These are phyloP conservation scores for Zasmidium citrigriseum DNA, from an alignment of 2,329 filamentous ascomycete genomes.

Conservation along the genomic window DNA sequence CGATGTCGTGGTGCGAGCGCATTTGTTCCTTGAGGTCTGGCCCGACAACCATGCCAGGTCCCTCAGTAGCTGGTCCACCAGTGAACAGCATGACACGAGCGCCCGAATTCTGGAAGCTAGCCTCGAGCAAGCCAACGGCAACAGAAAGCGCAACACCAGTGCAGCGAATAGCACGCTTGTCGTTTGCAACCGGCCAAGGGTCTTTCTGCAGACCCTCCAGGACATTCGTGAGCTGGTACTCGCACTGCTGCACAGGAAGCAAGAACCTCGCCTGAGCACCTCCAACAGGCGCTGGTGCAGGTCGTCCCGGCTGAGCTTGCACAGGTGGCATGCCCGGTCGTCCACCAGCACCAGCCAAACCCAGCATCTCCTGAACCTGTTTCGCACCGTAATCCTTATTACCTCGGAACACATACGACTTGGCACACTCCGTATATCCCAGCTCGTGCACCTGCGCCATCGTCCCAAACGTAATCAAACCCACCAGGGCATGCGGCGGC, in stretches of 20 bases:
- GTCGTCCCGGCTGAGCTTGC: constrained; percentile 71
- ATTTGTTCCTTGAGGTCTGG: constrained; percentile 95
- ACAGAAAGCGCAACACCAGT: constrained; percentile 96
- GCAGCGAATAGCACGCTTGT: constrained; percentile 86
- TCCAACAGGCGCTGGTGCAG: constrained; percentile 66
- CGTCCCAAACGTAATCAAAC: constrained; percentile 84
- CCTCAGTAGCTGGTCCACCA: constrained; percentile 91
- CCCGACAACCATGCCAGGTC: constrained; percentile 93
- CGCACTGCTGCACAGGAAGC: constrained; percentile 89
- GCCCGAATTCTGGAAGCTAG: constrained; percentile 92
- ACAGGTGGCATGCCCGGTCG: constrained; percentile 66
- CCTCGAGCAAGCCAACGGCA: constrained; percentile 87
- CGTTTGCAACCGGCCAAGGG: constrained; percentile 94
- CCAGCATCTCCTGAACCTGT: constrained; percentile 99
- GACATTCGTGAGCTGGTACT: constrained; percentile 95
- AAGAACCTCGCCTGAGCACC: constrained; percentile 87
- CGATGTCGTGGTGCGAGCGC: constrained; percentile 97
- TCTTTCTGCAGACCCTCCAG: constrained; percentile 95
- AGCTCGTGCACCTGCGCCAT: constrained; percentile 99
- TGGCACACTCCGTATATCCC: constrained; percentile 95
- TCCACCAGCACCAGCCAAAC: constrained; percentile 67
- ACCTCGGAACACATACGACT: constrained; percentile 96
- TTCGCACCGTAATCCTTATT: constrained; percentile 98
- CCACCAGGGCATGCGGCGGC: constrained; percentile 78
- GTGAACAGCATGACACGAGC: constrained; percentile 97